Conservation (phyloP, 192 early-diverging fungal species). For the Cladochytrium replicatum region DNA sequence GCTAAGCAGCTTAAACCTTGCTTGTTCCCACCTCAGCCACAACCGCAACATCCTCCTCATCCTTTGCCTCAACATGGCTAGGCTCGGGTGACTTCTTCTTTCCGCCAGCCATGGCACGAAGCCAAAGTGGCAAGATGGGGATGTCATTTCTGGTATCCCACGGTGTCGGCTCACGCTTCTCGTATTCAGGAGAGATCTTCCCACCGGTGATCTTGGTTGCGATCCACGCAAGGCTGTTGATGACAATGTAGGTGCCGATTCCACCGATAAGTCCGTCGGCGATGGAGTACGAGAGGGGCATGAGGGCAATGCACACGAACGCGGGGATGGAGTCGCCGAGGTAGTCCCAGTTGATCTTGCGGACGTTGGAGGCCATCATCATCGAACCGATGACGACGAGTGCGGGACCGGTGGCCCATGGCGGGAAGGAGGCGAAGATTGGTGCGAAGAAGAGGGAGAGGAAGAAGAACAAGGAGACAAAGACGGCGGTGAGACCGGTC, state of each 20-base stretch:
- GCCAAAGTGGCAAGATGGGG: too few relatives aligned
- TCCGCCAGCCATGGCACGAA: too few relatives aligned
- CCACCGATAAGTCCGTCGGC: constrained; percentile 73
- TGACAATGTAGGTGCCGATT: constrained; percentile 54
- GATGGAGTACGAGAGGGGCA: constrained; percentile 73
- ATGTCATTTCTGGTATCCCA: too few relatives aligned
- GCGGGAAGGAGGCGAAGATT: constrained; percentile 74
- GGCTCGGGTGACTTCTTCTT: too few relatives aligned
- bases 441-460: constrained; percentile 72
- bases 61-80: too few relatives aligned
- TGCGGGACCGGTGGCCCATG: constrained; percentile 77
- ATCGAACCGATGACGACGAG: constrained; percentile 68
- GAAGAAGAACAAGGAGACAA: constrained; percentile 60
- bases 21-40: too few relatives aligned
- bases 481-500: constrained; percentile 66
- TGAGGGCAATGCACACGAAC: constrained; percentile 64
- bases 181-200: constrained; percentile 37
- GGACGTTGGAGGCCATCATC: constrained; percentile 53
- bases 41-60: too few relatives aligned
- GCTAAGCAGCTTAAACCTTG: too few relatives aligned
- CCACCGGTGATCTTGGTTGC: constrained; percentile 47
- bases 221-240: constrained; percentile 53
- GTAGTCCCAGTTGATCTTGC: constrained; percentile 14
- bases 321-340: constrained; percentile 41
- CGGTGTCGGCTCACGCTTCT: too few relatives aligned